A percentile compares a stretch with the other conserved stretches of the same genome.
These are phyloP conservation scores for Aspergillus luchuensis DNA, from an alignment of 2,329 filamentous ascomycete species.

Conservation along the genomic window DNA sequence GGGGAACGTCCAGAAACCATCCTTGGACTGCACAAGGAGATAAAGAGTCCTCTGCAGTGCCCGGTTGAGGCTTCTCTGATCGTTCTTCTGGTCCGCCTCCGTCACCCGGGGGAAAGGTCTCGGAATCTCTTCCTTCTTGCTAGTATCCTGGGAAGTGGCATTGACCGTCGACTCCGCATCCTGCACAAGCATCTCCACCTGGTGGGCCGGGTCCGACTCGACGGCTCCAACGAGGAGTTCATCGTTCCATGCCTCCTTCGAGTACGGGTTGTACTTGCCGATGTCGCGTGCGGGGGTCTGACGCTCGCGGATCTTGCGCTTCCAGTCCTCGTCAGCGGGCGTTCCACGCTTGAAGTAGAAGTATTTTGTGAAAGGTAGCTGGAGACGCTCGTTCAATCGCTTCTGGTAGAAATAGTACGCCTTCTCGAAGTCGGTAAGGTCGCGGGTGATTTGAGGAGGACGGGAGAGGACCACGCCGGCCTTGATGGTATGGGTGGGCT, in stretches of 20 bases:
- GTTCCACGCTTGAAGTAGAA: conserved; percentile 96
- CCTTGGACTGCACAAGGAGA: conserved; percentile 72
- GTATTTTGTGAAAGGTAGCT: conserved; percentile 81
- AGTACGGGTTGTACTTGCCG: conserved; percentile 77
- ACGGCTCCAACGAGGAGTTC: conserved; percentile 76
- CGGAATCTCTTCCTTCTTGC: conserved; percentile 67
- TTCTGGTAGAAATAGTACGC: conserved; percentile 97
- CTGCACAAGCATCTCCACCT: conserved; percentile 69
- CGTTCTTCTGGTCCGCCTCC: conserved; percentile 74
- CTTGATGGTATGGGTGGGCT: conserved; percentile 50
- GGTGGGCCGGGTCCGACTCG: conserved; percentile 63
- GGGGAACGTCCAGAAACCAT: conserved; percentile 81
- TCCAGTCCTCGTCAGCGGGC: conserved; percentile 83
- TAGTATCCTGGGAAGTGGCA: conserved; percentile 42
- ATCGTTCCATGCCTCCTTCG: conserved; percentile 82
- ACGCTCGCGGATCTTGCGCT: conserved; percentile 77
- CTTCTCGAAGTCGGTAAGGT: conserved; percentile 84
- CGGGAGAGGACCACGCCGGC: conserved; percentile 83
- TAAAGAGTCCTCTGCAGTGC: conserved; percentile 82
- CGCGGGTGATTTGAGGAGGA: conserved; percentile 80
- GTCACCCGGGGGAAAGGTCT: conserved; percentile 70
- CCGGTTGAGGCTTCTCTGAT: conserved; percentile 76
- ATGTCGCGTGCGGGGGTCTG: conserved; percentile 80
- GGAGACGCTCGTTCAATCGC: conserved; percentile 88
- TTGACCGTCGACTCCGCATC: conserved; percentile 65